Conservation (phyloP, 2,329 filamentous ascomycete genomes). For the Stromatinia cepivora region DNA sequence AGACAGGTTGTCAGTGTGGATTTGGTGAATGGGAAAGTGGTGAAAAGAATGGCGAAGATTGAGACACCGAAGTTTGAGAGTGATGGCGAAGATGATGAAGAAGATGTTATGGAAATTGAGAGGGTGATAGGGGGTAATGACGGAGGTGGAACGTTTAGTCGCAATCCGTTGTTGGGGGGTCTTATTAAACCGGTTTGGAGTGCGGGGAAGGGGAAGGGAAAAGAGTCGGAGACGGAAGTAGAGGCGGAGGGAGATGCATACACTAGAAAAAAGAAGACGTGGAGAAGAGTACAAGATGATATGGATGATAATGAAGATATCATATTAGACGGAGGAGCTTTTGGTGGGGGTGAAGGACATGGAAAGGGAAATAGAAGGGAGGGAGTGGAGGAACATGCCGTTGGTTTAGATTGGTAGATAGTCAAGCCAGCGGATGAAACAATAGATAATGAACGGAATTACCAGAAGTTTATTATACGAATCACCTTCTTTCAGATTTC, state of each 20-base stretch:
- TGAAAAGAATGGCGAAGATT: slow-evolving; percentile 40
- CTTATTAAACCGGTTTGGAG: slow-evolving; percentile 42
- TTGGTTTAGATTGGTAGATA: not conserved
- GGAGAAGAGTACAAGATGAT: slow-evolving; percentile 47
- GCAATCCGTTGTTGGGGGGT: slow-evolving; percentile 41
- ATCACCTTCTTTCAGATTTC: too few relatives aligned
- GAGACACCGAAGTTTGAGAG: slow-evolving; percentile 31
- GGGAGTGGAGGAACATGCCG: slow-evolving; percentile 24
- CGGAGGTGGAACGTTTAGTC: slow-evolving; percentile 40
- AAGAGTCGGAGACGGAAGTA: slow-evolving; percentile 23
- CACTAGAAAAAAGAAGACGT: slow-evolving; percentile 39
- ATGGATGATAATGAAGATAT: slow-evolving; percentile 45
- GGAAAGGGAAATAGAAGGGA: slow-evolving; percentile 25
- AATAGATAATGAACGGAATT: too few relatives aligned
- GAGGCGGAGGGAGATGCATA: slow-evolving; percentile 26
- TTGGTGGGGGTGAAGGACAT: slow-evolving; percentile 30
- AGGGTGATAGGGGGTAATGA: slow-evolving; percentile 27
- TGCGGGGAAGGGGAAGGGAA: slow-evolving; percentile 38
- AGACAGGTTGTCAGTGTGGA: slow-evolving; percentile 69
- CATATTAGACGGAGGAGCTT: slow-evolving; percentile 45
- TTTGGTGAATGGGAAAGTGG: slow-evolving; percentile 62
- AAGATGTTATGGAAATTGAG: slow-evolving; percentile 24
- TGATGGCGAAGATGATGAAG: slow-evolving; percentile 34
- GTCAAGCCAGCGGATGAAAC: not conserved
- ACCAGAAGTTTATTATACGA: too few relatives aligned